phyloP scores from a whole-genome alignment of 306 rosid species.

The apple (Malus domestica) region DNA sequence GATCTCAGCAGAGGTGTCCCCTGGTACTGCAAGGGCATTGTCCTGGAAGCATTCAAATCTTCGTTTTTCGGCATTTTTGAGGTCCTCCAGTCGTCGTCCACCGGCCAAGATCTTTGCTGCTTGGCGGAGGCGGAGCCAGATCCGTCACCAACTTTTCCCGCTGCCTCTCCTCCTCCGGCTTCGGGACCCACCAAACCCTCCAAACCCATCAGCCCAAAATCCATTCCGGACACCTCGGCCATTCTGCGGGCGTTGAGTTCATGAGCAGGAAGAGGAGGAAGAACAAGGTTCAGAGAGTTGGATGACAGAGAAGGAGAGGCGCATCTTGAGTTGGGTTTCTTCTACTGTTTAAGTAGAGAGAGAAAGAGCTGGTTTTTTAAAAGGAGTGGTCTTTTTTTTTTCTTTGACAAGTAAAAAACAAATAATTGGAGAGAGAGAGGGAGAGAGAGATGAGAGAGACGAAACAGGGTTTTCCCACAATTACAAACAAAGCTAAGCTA shows the following conservation, averaged over 20 bases:
- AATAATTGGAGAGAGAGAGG: conserved; percentile 12
- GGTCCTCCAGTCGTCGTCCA: conserved; percentile 30
- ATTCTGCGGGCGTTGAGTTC: conserved; percentile 25
- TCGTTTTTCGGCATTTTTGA: conserved; percentile 30
- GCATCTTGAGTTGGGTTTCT: conserved; percentile 16
- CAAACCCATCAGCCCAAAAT: conserved; percentile 37
- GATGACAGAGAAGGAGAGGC: conserved; percentile 21
- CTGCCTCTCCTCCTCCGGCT: not conserved
- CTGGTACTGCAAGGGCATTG: conserved; percentile 33
- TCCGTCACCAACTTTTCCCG: conserved; percentile 25
- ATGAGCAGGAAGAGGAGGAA: conserved; percentile 12
- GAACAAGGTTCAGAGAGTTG: conserved; percentile 4
- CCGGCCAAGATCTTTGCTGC: conserved; percentile 29
- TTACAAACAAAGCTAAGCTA: not conserved
- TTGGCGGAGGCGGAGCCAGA: conserved; percentile 32
- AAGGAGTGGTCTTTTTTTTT: not conserved
- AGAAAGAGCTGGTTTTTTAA: conserved; percentile 8
- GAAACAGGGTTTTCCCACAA: not conserved
- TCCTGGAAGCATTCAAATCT: conserved; percentile 11
- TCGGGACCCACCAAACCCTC: conserved; percentile 30
- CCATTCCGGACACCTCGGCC: conserved; percentile 31
- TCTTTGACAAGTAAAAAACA: conserved; percentile 16
- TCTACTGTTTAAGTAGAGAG: not conserved
- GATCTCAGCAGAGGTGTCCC: conserved; percentile 38
- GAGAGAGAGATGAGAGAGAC: not conserved